Base-by-base conservation (phyloP, 2,329 filamentous ascomycete species). In the Sarocladiaceae sp. region DNA sequence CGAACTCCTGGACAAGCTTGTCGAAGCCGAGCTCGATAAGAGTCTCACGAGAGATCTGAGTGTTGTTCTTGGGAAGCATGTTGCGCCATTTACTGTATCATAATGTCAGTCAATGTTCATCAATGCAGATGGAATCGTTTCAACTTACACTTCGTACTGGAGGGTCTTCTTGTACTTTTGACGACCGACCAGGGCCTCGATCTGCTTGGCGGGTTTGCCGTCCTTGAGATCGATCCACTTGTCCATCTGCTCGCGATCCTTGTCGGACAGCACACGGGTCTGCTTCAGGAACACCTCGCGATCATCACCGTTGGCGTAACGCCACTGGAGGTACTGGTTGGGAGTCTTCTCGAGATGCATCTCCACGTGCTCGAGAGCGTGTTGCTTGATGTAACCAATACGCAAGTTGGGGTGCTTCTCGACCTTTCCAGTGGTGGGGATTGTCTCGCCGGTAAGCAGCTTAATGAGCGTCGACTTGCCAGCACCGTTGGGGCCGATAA, bases 261-360 rank as follows among this genome's bases (percentile, higher is more conserved):
- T 84, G 0, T 86, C 85, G 1, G 91, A 96, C 54, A 97, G 75
- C 51, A 92, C 79, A 73, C 94, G 91, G 47, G 93, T 97, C 73
- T 96, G 92, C 81, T 99, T 99, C 83, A 99, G 84, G 71, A 95
- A 82, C 36, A 97, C 93, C 69, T 99, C 94, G 50, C 94, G 90
- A 63, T 99, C 94, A 61, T 97, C 94, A 65, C 94, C 94, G 65
- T 97, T 90, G 63, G 90, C 90, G 67, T 97, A 99, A 63, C 94
- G 89, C 94, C 94, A 99, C 73, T 97, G 94, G 29, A 99, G 81
- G 66, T 99, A 99, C 73, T 99, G 94, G 69, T 96, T 97, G 36
- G 94, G 94, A 0, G 94, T 99, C 83, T 99, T 99, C 73, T 99
- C 94, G 61, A 97, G 78, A 66, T 99, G 94, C 93, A 97, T 96